Conservation (phyloP, 495 filamentous ascomycete species). For the Neurospora sp. region DNA sequence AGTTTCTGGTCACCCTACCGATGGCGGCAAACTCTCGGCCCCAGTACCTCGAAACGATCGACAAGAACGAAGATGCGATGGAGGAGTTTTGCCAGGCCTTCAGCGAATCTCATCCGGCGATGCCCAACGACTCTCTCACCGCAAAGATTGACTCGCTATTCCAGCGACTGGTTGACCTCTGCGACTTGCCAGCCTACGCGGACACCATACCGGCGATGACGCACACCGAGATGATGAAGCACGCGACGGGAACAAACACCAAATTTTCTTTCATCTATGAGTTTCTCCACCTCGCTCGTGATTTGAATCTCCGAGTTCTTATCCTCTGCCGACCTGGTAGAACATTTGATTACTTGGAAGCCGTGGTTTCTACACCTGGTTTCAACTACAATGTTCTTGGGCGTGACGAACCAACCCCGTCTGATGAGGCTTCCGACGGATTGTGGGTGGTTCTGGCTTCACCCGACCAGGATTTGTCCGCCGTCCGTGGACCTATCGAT, state of each 20-base stretch:
- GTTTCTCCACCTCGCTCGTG: conserved; percentile 22
- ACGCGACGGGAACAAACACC: conserved; percentile 30
- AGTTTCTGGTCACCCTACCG: conserved; percentile 32
- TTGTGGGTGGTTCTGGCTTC: conserved; percentile 12
- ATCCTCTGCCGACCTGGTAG: conserved; percentile 30
- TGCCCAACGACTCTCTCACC: conserved; percentile 17
- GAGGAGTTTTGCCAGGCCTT: conserved; percentile 24
- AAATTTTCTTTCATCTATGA: conserved; percentile 39
- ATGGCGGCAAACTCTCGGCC: conserved; percentile 26
- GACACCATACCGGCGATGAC: conserved; percentile 21
- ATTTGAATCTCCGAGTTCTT: conserved; percentile 25
- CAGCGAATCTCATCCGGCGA: conserved; percentile 1
- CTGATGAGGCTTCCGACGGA: not conserved
- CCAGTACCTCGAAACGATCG: conserved; percentile 30
- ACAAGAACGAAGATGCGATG: conserved; percentile 25
- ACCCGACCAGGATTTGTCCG: conserved; percentile 12
- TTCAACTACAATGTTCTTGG: conserved; percentile 14
- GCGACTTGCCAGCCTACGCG: conserved; percentile 32
- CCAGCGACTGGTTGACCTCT: conserved; percentile 27
- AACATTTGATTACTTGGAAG: conserved; percentile 29
- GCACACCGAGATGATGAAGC: conserved; percentile 21
- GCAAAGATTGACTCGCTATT: conserved; percentile 30
- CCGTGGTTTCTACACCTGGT: conserved; percentile 19
- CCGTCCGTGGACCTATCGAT: conserved; percentile 14
- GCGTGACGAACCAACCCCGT: not conserved